These are phyloP conservation scores for Epichloe aotearoae DNA, from an alignment of 2,329 filamentous ascomycete genomes.

Conservation along the genomic window DNA sequence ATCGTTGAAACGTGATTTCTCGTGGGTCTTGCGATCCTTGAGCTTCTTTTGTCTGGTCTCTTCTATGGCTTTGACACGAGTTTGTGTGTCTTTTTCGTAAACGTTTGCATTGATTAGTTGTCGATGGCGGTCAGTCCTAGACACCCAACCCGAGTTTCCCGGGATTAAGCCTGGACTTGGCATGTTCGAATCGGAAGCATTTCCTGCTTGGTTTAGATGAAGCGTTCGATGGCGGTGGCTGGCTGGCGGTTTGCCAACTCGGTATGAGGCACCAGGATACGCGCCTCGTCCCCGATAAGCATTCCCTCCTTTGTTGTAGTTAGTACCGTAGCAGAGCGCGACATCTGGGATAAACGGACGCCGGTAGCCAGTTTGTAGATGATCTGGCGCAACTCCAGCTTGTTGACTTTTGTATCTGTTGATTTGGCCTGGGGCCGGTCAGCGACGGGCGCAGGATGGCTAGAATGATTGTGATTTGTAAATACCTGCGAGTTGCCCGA, in stretches of 20 bases:
- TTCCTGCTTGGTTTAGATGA: conserved; percentile 40
- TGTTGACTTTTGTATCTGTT: conserved; percentile 63
- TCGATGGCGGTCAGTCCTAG: conserved; percentile 61
- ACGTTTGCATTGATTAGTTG: conserved; percentile 73
- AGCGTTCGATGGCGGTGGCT: conserved; percentile 41
- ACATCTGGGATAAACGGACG: conserved; percentile 18
- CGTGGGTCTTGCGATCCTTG: conserved; percentile 37
- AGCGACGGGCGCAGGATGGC: conserved; percentile 8
- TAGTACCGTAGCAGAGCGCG: neutral
- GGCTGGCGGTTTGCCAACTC: conserved; percentile 21
- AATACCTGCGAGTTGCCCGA: conserved; percentile 37
- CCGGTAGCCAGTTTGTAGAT: conserved; percentile 18
- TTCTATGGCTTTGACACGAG: conserved; percentile 57
- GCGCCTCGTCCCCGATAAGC: conserved; percentile 12
- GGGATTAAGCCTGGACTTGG: conserved; percentile 21
- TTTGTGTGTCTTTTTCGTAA: conserved; percentile 60
- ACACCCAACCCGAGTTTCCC: conserved; percentile 41
- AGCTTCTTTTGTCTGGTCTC: conserved; percentile 49
- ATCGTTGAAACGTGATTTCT: conserved; percentile 42
- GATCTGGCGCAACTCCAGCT: conserved; percentile 21
- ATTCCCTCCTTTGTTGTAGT: conserved; percentile 3
- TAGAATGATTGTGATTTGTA: neutral
- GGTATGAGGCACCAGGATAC: conserved; percentile 22
- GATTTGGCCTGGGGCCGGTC: conserved; percentile 50
- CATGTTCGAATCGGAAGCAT: conserved; percentile 23